phyloP scores from a whole-genome alignment of 169 alveolate species.

The Besnoitia besnoiti region DNA sequence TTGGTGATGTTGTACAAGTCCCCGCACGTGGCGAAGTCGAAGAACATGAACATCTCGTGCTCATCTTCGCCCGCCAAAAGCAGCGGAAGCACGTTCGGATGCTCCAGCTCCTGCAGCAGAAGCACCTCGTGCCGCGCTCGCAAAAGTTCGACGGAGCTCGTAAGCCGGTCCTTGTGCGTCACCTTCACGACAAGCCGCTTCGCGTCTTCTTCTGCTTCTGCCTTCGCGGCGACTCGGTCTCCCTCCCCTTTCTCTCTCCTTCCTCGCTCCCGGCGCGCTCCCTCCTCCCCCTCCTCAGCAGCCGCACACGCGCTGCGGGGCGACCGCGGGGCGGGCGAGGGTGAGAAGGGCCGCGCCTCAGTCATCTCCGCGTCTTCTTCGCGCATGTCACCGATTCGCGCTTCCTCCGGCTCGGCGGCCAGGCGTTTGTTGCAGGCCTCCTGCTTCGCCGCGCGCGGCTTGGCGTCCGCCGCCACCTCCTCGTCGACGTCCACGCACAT shows the following conservation, averaged over 20 bases:
- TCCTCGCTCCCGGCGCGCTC: background rate
- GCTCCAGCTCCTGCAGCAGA: slow-evolving; percentile 27
- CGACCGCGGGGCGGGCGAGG: no score
- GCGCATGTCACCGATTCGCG: no score
- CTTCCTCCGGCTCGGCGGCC: no score
- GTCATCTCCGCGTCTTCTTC: no score
- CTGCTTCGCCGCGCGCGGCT: no score
- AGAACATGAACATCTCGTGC: slow-evolving; percentile 64
- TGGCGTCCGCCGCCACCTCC: no score
- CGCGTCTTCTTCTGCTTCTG: background rate
- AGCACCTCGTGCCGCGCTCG: slow-evolving; percentile 35
- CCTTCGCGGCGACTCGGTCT: background rate
- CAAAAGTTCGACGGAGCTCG: slow-evolving; percentile 2
- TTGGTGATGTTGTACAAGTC: slow-evolving; percentile 68
- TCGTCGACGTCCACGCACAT: no score
- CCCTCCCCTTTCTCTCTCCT: background rate
- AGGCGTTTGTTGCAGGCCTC: no score
- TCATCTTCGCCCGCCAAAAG: slow-evolving; percentile 31
- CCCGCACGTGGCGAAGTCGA: slow-evolving; percentile 72
- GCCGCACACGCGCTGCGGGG: no score
- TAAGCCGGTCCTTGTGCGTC: slow-evolving; percentile 13
- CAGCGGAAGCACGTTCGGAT: slow-evolving; percentile 28
- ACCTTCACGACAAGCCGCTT: slow-evolving; percentile 42
- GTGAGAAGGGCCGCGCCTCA: no score
- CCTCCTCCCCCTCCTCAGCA: no score